These are phyloP conservation scores for Erythrobasidium hasegawianum DNA, from an alignment of 1,284 basidiomycete genomes.

Conservation along the genomic window DNA sequence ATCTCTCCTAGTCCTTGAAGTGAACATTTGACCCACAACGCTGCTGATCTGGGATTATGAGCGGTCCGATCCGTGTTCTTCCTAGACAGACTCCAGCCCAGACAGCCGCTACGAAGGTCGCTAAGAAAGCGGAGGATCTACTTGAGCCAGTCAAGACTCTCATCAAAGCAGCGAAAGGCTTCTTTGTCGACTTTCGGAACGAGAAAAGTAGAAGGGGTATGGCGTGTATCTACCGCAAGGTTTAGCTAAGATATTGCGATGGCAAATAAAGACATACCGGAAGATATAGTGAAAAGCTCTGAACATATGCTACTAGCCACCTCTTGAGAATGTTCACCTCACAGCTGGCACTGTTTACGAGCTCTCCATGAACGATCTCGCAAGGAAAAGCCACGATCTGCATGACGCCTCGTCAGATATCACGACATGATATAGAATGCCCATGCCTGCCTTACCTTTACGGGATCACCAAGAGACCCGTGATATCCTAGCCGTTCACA, in stretches of 20 bases:
- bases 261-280: constrained; percentile 42
- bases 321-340: constrained; percentile 47
- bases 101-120: constrained; percentile 49
- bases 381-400: constrained; percentile 47
- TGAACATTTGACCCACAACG: constrained; percentile 21
- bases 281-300: constrained; percentile 49
- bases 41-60: constrained; percentile 20
- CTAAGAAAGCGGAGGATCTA: constrained; percentile 49
- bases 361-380: constrained; percentile 48
- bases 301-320: constrained; percentile 47
- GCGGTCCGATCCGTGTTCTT: constrained; percentile 28
- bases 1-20: too few species aligned
- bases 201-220: constrained; percentile 49
- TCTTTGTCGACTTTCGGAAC: constrained; percentile 37
- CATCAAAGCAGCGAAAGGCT: constrained; percentile 41
- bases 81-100: constrained; percentile 43
- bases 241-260: not conserved
- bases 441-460: constrained; percentile 30
- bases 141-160: constrained; percentile 47
- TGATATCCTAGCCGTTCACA: constrained; percentile 29
- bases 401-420: not conserved
- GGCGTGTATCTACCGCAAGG: constrained; percentile 44
- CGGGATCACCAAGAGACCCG: constrained; percentile 23
- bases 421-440: not conserved
- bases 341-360: constrained; percentile 46